Base-by-base conservation (phyloP, 139 green algal species). In the Chlorella vulgaris region DNA sequence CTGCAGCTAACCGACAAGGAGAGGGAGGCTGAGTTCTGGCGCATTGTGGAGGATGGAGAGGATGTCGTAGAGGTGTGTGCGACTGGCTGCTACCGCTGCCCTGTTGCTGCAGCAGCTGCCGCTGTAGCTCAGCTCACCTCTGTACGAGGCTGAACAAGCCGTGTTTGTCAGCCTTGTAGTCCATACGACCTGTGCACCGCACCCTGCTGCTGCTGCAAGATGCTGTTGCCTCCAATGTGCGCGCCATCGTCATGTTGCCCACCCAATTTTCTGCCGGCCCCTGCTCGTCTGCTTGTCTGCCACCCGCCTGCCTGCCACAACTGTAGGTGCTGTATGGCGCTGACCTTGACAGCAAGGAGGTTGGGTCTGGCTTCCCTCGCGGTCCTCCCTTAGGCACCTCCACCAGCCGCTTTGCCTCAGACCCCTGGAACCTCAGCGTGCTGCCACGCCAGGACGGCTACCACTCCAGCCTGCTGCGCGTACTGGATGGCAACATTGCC, bases 11-110 rank as follows among this genome's bases (percentile, higher is more conserved):
- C 19, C 83, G 3, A 51, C 39, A 86, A 90, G 19, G 84, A 95
- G 36, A 40, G 95, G 7, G 96, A 98, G 89, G 86, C 83, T 4
- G 95, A 96, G 81, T 99, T 98, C 79, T 99, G 96, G 96, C 62
- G 90, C 29, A 91, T 98, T 21, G 94, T 98, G 70, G 95, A 98
- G 88, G 69, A 78, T 21, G 89, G 88, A 4, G 87, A 92, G 33
- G 92, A 96, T 69, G 83, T 84, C 1, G 90, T 98, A 42, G 94
- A 98, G 65, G 93, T 81, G 74, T 40, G 73, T 15, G n/a, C n/a
- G n/a, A n/a, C n/a, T n/a, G 55, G 18, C 18, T 5, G 55, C 55
- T 58, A 15, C 21, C 58, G 15, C n/a, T 22, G 21, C 7, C n/a
- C 47, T 58, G 47, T 58, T 58, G 47, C 47, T 58, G 47, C 47